Evolutionary conservation across 1,284 basidiomycete genomes (phyloP).

Genomic region (Mycena sp.): DNA sequence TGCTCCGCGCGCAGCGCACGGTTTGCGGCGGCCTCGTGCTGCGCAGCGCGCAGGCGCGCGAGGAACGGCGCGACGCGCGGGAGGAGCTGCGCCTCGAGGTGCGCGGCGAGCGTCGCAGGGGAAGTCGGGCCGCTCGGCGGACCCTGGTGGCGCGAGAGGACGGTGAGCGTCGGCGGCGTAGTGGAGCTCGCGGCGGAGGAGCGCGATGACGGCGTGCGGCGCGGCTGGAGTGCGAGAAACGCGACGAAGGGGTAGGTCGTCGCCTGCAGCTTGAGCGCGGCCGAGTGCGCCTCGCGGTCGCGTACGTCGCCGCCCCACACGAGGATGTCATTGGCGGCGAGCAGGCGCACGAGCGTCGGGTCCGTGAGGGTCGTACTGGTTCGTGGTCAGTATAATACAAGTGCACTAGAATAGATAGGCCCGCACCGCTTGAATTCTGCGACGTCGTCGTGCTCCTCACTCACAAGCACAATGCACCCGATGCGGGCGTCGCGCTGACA

Average conservation of each 20-base stretch:
- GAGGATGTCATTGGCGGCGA: slow-evolving; percentile 77
- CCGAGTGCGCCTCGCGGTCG: slow-evolving; percentile 86
- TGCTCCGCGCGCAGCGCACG: slow-evolving; percentile 82
- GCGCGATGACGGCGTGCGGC: slow-evolving; percentile 46
- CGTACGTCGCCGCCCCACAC: slow-evolving; percentile 87
- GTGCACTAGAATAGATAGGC: not conserved
- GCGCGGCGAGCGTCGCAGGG: slow-evolving; percentile 66
- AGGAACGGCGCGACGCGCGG: slow-evolving; percentile 85
- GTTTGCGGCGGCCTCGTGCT: slow-evolving; percentile 67
- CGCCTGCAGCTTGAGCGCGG: slow-evolving; percentile 85
- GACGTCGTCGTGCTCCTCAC: slow-evolving; percentile 91
- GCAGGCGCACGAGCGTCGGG: slow-evolving; percentile 67
- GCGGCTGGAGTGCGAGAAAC: slow-evolving; percentile 89
- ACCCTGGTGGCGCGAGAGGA: slow-evolving; percentile 88
- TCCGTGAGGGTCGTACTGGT: slow-evolving; percentile 83
- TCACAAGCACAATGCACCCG: slow-evolving; percentile 87
- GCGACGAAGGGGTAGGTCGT: slow-evolving; percentile 94
- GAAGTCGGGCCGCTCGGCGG: slow-evolving; percentile 61
- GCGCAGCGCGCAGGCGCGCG: slow-evolving; percentile 56
- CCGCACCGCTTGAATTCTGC: slow-evolving; percentile 83
- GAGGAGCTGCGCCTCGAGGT: slow-evolving; percentile 76
- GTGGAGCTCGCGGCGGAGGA: slow-evolving; percentile 51
- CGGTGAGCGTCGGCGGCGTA: slow-evolving; percentile 67
- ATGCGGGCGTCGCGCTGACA: slow-evolving; percentile 81
- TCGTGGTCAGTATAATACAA: not conserved